Percentiles rank a stretch among this genome's conserved stretches.
Conservation (phyloP, 345 rosid species). For the Geranium brycei region DNA sequence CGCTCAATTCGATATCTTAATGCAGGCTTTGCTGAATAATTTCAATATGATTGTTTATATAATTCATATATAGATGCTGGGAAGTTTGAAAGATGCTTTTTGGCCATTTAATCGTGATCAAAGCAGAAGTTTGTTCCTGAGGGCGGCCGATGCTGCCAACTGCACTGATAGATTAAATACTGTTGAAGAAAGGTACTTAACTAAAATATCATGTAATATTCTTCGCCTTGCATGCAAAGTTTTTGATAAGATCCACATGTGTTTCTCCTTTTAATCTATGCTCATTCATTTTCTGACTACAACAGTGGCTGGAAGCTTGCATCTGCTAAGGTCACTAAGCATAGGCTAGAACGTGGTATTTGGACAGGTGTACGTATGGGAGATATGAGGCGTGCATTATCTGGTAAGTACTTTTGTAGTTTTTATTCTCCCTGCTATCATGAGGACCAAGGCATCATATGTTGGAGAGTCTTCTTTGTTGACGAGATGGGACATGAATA, state of each 20-base stretch:
- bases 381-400: constrained; percentile 51
- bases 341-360: constrained; percentile 44
- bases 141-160: constrained; percentile 47
- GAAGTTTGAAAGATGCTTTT: constrained; percentile 44
- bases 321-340: constrained; percentile 45
- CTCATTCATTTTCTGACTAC: neutral
- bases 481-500: too few relatives aligned
- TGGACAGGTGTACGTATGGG: constrained; percentile 41
- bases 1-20: neutral
- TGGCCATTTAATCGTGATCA: constrained; percentile 56
- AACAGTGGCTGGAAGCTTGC: constrained; percentile 44
- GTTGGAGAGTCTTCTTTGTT: too few relatives aligned
- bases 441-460: too few relatives aligned
- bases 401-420: constrained; percentile 23
- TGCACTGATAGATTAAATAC: constrained; percentile 21
- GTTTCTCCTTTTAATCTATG: neutral
- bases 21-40: neutral
- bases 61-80: constrained; percentile 25
- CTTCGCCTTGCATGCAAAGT: neutral
- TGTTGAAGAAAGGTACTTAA: constrained; percentile 30
- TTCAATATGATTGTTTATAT: neutral
- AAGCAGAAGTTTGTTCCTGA: constrained; percentile 37
- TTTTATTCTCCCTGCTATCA: neutral
- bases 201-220: constrained; percentile 2
- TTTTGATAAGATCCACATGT: neutral